phyloP scores from a whole-genome alignment of 208 protist genomes.

The Leishmania aethiopica region DNA sequence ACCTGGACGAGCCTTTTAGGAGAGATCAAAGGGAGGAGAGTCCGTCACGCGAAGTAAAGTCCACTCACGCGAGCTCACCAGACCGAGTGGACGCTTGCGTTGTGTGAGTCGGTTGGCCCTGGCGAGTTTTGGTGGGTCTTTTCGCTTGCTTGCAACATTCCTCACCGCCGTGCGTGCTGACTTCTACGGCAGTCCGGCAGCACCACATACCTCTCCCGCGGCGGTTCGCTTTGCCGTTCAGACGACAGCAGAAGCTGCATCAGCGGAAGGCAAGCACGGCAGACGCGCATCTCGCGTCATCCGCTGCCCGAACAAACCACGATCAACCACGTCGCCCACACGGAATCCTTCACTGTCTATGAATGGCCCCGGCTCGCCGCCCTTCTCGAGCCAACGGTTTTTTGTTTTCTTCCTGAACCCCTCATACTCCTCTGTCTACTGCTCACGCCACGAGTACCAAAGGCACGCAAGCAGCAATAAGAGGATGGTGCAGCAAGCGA shows the following conservation, averaged over 20 bases:
- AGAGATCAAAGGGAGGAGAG: not conserved
- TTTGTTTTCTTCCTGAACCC: not conserved
- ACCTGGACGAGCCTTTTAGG: not conserved
- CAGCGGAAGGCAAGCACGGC: not conserved
- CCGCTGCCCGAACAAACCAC: not conserved
- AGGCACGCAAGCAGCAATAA: constrained; percentile 28
- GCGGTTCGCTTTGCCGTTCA: not conserved
- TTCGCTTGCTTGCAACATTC: not conserved
- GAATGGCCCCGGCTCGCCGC: too few relatives aligned
- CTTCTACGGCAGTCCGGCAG: not conserved
- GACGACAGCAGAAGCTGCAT: not conserved
- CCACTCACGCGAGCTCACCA: not conserved
- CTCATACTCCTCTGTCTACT: constrained; percentile 30
- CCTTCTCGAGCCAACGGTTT: not conserved
- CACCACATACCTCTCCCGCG: not conserved
- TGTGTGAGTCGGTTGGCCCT: not conserved
- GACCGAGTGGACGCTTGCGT: not conserved
- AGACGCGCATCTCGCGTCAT: not conserved
- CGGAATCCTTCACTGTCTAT: not conserved
- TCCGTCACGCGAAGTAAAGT: not conserved
- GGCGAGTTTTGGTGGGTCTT: not conserved
- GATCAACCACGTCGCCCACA: not conserved
- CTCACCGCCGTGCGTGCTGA: not conserved
- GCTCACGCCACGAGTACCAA: constrained; percentile 21
- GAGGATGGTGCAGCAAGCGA: constrained; percentile 21